Conservation (phyloP, 202 grass and related monocot species). For the Saccharum hybrid region DNA sequence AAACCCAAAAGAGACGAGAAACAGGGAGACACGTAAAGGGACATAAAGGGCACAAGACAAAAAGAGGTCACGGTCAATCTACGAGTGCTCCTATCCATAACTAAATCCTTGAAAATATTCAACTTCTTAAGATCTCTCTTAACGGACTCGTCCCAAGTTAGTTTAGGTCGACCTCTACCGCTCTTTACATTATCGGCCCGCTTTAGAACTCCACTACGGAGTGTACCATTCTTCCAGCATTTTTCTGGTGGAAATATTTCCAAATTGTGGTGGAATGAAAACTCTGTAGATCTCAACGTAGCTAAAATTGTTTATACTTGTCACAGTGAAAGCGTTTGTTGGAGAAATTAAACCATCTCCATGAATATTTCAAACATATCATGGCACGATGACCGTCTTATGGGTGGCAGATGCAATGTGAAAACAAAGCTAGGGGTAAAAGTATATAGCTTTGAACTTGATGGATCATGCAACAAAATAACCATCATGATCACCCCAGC, state of each 20-base stretch:
- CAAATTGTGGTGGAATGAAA: neutral
- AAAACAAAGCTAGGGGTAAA: neutral
- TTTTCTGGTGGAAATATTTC: neutral
- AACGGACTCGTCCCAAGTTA: too few species aligned
- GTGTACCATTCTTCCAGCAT: neutral
- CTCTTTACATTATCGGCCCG: too few species aligned
- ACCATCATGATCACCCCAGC: neutral
- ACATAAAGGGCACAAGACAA: too few species aligned
- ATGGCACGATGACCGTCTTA: accelerated
- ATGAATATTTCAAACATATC: neutral
- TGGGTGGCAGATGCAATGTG: neutral
- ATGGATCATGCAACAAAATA: neutral
- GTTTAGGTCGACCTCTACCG: too few species aligned
- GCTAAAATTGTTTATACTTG: neutral
- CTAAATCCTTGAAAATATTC: too few species aligned
- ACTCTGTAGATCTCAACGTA: too few species aligned
- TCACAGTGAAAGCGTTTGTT: neutral
- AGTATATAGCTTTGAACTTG: neutral
- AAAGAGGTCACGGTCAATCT: too few species aligned
- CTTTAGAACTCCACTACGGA: too few species aligned
- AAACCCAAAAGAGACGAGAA: too few species aligned
- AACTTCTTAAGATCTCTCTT: too few species aligned
- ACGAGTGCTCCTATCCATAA: too few species aligned
- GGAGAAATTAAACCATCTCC: neutral
- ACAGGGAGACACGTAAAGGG: too few species aligned